Evolutionary conservation across 257 asterid species (phyloP).

Genomic region (Nicotiana benthamiana): DNA sequence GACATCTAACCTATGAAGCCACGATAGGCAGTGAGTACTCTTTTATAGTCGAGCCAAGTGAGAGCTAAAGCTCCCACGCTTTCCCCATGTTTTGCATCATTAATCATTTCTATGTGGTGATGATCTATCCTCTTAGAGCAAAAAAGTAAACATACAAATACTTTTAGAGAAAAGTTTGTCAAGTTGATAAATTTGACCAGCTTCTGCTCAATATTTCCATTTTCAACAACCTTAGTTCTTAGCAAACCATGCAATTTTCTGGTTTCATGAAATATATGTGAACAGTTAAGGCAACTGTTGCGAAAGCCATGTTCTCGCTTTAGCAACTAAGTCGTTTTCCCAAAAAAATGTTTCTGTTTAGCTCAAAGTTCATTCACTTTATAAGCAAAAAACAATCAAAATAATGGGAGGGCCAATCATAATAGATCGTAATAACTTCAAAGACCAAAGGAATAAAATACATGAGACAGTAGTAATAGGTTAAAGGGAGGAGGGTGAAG

Average conservation of each 20-base stretch:
- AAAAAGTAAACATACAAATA: neutral
- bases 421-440: no score
- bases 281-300: neutral
- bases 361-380: no score
- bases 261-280: neutral
- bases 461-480: no score
- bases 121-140: neutral
- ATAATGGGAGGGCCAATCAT: no score
- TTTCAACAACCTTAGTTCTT: neutral
- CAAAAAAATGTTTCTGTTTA: neutral
- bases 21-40: neutral
- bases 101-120: neutral
- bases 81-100: constrained; percentile 1
- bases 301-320: neutral
- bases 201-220: neutral
- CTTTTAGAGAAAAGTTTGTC: neutral
- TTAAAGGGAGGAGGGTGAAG: no score
- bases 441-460: no score
- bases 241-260: neutral
- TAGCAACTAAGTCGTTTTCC: neutral
- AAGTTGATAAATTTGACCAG: neutral
- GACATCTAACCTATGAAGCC: neutral
- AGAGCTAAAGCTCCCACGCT: neutral
- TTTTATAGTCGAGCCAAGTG: neutral
- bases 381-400: no score